phyloP scores from a whole-genome alignment of 208 protist species.

The Leptomonas pyrrhocoris region DNA sequence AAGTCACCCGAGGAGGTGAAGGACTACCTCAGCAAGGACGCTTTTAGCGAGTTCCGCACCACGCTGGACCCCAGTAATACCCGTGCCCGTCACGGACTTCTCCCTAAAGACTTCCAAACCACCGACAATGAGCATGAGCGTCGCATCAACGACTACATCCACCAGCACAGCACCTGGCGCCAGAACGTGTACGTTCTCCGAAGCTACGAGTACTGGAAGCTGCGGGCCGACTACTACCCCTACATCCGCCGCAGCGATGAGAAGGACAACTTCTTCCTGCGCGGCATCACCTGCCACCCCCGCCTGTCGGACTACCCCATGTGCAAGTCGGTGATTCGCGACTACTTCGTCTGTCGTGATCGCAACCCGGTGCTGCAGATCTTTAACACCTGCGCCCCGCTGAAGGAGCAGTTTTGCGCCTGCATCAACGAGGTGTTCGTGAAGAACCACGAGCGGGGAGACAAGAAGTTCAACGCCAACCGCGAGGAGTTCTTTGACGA shows the following conservation, averaged over 20 bases:
- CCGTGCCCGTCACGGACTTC: conserved; percentile 63
- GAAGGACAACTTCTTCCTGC: conserved; percentile 83
- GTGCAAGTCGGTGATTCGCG: conserved; percentile 80
- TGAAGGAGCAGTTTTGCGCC: conserved; percentile 85
- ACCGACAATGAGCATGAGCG: conserved; percentile 63
- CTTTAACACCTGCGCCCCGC: conserved; percentile 79
- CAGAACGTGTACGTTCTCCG: conserved; percentile 60
- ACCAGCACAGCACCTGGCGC: conserved; percentile 62
- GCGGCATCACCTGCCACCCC: conserved; percentile 77
- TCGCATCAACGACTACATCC: conserved; percentile 67
- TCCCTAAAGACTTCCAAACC: conserved; percentile 62
- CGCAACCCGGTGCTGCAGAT: conserved; percentile 68
- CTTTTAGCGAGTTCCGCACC: conserved; percentile 49
- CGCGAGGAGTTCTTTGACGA: conserved; percentile 67
- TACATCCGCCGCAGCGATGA: conserved; percentile 73
- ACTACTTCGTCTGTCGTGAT: conserved; percentile 87
- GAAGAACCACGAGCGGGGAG: conserved; percentile 76
- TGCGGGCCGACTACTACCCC: conserved; percentile 80
- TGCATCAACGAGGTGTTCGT: conserved; percentile 90
- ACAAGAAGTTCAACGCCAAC: conserved; percentile 80
- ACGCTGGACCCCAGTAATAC: conserved; percentile 45
- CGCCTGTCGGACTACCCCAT: conserved; percentile 86
- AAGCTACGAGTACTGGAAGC: conserved; percentile 79
- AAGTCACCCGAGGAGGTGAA: conserved; percentile 43
- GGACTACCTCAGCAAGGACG: conserved; percentile 70